Base-by-base conservation (phyloP, 805 yeast genomes). In the Middelhovenomyces tepae region DNA sequence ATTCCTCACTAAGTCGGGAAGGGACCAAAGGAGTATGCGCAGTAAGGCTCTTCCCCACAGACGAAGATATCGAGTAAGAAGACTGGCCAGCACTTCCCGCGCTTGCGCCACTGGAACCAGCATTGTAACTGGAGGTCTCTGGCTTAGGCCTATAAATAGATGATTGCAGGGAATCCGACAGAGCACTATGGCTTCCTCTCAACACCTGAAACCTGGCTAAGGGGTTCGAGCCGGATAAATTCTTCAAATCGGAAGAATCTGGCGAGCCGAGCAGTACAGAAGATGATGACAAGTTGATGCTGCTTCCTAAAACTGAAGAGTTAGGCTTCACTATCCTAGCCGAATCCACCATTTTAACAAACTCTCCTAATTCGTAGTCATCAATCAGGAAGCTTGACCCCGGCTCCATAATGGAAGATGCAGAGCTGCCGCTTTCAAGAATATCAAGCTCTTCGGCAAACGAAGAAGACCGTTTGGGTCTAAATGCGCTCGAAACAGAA, bases 301-400 rank as follows among this genome's bases (percentile, higher is more conserved):
- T n/a, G n/a, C n/a, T n/a, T n/a, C n/a, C n/a, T n/a, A n/a, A n/a
- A n/a, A n/a, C n/a, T n/a, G n/a, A n/a, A n/a, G n/a, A n/a, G n/a
- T n/a, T 26, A 46, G 34, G 64, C 25, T 69, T 62, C 16, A 75
- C 54, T 27, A 73, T 81, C 6, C 67, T 62, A 45, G 73, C 75
- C 28, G 73, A 71, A 42, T 82, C 91, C 27, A 82, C 71, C 66
- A 79, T 62, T 42, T 70, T 65, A 28, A 82, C 79, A 60, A 82
- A 82, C 32, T 78, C 82, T 38, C 78, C 67, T 13, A 82, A 62
- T 16, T 53, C 61, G 11, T 48, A 38, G 20, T 48, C 76, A 36
- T 71, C 76, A 27, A 63, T 51, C 43, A 65, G 66, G 7, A 69
- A 41, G 2, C 74, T 74, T 32, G 60, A 51, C 6, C 57, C 59